phyloP scores from a whole-genome alignment of 2,329 filamentous ascomycete genomes.

The Diaporthe vaccinii region DNA sequence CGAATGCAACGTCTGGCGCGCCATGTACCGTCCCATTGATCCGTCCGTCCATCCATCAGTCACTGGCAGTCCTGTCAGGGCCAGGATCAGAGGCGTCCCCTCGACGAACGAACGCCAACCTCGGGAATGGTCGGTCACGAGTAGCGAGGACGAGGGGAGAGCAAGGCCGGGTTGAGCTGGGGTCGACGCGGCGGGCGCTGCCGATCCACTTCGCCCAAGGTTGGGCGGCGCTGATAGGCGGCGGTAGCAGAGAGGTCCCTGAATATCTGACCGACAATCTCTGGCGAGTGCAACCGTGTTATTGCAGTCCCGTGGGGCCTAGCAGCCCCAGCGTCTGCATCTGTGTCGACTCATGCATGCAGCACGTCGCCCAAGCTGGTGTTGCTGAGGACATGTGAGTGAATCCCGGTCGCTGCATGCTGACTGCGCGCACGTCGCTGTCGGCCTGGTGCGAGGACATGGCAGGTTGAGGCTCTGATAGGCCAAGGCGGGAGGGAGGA shows the following conservation, averaged over 20 bases:
- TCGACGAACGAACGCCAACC: neutral
- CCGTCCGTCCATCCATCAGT: neutral
- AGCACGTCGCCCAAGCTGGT: neutral
- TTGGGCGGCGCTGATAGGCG: slow-evolving; percentile 23
- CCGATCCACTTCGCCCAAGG: slow-evolving; percentile 3
- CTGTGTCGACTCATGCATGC: slow-evolving; percentile 20
- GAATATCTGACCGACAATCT: slow-evolving; percentile 36
- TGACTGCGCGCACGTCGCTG: slow-evolving; percentile 13
- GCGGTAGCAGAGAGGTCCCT: slow-evolving; percentile 28
- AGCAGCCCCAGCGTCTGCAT: slow-evolving; percentile 1
- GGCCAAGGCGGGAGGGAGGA: slow-evolving; percentile 28
- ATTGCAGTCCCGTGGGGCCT: slow-evolving; percentile 27
- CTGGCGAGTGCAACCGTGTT: slow-evolving; percentile 16
- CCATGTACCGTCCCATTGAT: slow-evolving; percentile 10
- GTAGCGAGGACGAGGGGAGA: neutral
- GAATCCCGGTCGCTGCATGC: slow-evolving; percentile 24
- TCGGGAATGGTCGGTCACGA: slow-evolving; percentile 30
- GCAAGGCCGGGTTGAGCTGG: neutral
- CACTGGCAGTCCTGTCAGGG: neutral
- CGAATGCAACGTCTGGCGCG: slow-evolving; percentile 17
- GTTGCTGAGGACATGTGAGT: neutral
- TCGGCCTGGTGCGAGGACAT: slow-evolving; percentile 6
- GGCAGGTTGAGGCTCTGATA: slow-evolving; percentile 35
- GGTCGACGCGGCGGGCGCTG: slow-evolving; percentile 5
- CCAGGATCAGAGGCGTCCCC: neutral